phyloP scores from a whole-genome alignment of 2,329 filamentous ascomycete species.

The Botryotinia convoluta region DNA sequence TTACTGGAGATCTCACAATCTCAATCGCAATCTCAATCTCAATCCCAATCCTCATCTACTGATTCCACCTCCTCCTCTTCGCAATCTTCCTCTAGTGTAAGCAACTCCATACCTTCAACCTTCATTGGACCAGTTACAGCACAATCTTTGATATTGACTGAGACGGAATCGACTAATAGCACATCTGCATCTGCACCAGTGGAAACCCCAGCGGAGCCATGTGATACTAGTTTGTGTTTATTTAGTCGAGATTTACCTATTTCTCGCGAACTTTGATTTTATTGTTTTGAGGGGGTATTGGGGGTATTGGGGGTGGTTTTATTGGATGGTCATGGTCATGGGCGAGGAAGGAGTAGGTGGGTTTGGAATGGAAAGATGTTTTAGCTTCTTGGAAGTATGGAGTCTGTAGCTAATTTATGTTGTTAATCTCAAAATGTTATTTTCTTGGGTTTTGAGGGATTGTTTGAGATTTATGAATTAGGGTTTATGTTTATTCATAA shows the following conservation, averaged over 20 bases:
- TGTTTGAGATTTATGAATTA: neutral
- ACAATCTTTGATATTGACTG: no score
- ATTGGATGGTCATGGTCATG: neutral
- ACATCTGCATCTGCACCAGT: no score
- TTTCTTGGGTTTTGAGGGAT: neutral
- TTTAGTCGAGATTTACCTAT: slow-evolving; percentile 11
- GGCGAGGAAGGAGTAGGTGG: accelerated
- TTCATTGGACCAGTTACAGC: neutral
- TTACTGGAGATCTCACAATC: neutral
- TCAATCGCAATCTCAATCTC: neutral
- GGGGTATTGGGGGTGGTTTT: accelerated
- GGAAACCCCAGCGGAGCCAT: neutral
- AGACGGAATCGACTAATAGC: neutral
- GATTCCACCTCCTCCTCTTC: neutral
- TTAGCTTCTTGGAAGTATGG: neutral
- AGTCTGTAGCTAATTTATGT: neutral
- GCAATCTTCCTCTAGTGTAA: neutral
- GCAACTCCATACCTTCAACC: neutral
- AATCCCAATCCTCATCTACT: neutral
- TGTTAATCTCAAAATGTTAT: accelerated
- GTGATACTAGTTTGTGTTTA: slow-evolving; percentile 4
- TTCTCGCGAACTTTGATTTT: slow-evolving; percentile 15
- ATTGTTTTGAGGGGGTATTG: no score
- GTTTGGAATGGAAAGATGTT: neutral
- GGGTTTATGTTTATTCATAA: no score